Evolutionary conservation across 2,329 filamentous ascomycete species (phyloP).

Genomic region (Metarhizium brunneum): DNA sequence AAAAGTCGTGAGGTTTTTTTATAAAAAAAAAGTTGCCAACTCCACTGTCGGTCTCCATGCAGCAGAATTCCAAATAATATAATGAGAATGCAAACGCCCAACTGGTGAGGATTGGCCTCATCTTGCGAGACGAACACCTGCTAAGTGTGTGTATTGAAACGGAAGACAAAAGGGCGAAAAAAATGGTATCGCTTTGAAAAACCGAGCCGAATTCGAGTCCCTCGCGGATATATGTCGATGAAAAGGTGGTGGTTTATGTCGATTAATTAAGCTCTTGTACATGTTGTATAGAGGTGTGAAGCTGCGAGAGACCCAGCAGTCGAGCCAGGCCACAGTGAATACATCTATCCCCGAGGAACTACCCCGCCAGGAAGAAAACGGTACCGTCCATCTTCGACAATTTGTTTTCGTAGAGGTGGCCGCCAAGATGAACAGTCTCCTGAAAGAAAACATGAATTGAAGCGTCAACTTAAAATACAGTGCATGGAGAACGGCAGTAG

Average conservation of each 20-base stretch:
- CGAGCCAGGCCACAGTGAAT: conserved; percentile 14
- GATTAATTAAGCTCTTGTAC: conserved; percentile 40
- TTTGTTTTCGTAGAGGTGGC: conserved; percentile 28
- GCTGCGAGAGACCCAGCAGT: conserved; percentile 22
- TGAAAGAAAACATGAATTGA: conserved; percentile 21
- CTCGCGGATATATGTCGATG: conserved; percentile 22
- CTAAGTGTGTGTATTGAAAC: conserved; percentile 14
- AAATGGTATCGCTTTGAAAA: conserved; percentile 38
- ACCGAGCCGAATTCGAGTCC: conserved; percentile 9
- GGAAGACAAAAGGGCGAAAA: conserved; percentile 18
- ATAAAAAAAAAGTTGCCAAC: conserved; percentile 7
- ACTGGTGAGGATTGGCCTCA: conserved; percentile 34
- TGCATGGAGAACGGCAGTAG: conserved; percentile 27
- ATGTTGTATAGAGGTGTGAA: conserved; percentile 20
- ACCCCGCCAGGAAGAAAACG: conserved; percentile 22
- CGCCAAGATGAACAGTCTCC: conserved; percentile 39
- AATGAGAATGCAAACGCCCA: conserved; percentile 20
- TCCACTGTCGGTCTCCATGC: conserved; percentile 10
- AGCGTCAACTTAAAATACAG: conserved; percentile 21
- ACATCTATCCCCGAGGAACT: conserved; percentile 24
- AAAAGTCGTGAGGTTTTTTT: not conserved
- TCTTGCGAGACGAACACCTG: conserved; percentile 22
- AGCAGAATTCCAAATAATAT: conserved; percentile 10
- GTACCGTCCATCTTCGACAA: conserved; percentile 27
- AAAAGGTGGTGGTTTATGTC: conserved; percentile 28